Evolutionary conservation across 306 rosid genomes (phyloP).

Genomic region (Cicer chorassanicum): DNA sequence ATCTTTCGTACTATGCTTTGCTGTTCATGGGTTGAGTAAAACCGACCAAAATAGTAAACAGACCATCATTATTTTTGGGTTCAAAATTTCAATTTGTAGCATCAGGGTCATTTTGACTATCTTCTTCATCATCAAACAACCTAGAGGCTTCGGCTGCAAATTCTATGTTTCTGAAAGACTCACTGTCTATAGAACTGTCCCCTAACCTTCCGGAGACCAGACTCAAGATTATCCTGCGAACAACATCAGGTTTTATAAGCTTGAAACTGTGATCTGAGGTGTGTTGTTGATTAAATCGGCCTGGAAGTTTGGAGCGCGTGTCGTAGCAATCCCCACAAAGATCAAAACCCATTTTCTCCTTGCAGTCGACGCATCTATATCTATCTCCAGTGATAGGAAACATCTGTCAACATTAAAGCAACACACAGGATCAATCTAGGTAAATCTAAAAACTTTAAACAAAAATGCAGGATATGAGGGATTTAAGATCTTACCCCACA

Average conservation of each 20-base stretch:
- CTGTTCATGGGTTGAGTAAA: too few species aligned
- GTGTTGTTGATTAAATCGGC: constrained; percentile 96
- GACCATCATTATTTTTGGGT: constrained; percentile 27
- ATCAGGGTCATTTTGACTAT: constrained; percentile 52
- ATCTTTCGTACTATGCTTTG: too few species aligned
- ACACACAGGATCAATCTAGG: not conserved
- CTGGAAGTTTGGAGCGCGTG: constrained; percentile 75
- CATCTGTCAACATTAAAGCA: constrained; percentile 56
- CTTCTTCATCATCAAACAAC: constrained; percentile 46
- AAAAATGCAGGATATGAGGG: constrained; percentile 26
- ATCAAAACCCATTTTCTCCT: constrained; percentile 76
- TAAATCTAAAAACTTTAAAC: too few species aligned
- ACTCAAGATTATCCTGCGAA: constrained; percentile 43
- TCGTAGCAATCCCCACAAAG: constrained; percentile 79
- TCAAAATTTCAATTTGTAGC: constrained; percentile 38
- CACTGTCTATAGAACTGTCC: constrained; percentile 41
- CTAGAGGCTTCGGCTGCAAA: constrained; percentile 37
- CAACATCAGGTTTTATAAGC: constrained; percentile 35
- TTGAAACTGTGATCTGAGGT: constrained; percentile 81
- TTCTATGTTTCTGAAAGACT: constrained; percentile 48
- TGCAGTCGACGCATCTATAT: constrained; percentile 76
- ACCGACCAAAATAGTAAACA: not conserved
- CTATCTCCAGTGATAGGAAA: constrained; percentile 81
- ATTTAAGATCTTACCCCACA: constrained; percentile 76
- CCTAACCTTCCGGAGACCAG: constrained; percentile 46